phyloP scores from a whole-genome alignment of 441 rosid genomes.

The Caryocar brasiliense region DNA sequence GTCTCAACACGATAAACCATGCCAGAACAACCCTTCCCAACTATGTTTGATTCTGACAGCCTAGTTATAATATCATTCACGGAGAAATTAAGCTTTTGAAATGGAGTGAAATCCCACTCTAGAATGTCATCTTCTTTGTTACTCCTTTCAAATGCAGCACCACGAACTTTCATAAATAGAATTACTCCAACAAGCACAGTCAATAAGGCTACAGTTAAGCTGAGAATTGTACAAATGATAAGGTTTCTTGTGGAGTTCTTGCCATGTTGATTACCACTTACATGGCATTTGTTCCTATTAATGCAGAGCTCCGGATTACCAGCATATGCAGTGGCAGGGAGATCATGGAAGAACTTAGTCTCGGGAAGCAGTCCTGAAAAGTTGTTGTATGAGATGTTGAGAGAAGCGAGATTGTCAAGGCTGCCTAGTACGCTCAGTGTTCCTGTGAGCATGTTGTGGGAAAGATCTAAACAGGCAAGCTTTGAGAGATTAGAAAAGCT shows the following conservation, averaged over 20 bases:
- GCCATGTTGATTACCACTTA: conserved; percentile 10
- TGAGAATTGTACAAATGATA: conserved; percentile 30
- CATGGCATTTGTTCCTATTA: conserved; percentile 25
- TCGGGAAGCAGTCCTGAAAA: conserved; percentile 54
- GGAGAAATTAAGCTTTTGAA: conserved; percentile 43
- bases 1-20: conserved; percentile 59
- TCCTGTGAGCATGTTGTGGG: conserved; percentile 62
- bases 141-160: conserved; percentile 12
- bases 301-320: conserved; percentile 48
- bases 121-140: conserved; percentile 26
- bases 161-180: conserved; percentile 25
- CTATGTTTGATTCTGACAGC: conserved; percentile 43
- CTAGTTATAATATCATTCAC: conserved; percentile 36
- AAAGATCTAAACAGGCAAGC: conserved; percentile 51
- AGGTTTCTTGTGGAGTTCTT: conserved; percentile 27
- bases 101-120: conserved; percentile 42
- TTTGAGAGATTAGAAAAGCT: conserved; percentile 51
- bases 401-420: conserved; percentile 54
- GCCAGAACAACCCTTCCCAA: conserved; percentile 64
- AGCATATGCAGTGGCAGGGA: conserved; percentile 32
- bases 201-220: conserved; percentile 24
- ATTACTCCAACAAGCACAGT: conserved; percentile 25
- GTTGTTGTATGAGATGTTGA: conserved; percentile 47
- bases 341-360: conserved; percentile 46
- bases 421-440: conserved; percentile 25